Evolutionary conservation across 2,329 filamentous ascomycete species (phyloP).

Genomic region (Ascomycota sp.): DNA sequence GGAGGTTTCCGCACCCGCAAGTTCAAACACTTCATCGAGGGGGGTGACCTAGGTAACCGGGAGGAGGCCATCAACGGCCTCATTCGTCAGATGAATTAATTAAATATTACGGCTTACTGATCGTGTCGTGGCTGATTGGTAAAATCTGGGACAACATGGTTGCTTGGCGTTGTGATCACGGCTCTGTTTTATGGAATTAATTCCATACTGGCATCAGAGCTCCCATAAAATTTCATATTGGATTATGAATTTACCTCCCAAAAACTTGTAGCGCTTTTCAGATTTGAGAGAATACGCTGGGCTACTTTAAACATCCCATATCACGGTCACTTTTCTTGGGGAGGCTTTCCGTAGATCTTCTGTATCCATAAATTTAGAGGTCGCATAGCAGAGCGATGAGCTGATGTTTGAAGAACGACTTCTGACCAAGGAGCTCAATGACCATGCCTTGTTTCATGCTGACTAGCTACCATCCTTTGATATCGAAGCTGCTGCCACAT

Average conservation of each 20-base stretch:
- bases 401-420: too few species aligned
- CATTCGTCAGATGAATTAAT: slow-evolving; percentile 96
- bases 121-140: slow-evolving; percentile 4
- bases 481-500: slow-evolving; percentile 94
- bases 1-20: slow-evolving; percentile 92
- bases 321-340: too few species aligned
- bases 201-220: slow-evolving; percentile 19
- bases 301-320: too few species aligned
- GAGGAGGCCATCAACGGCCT: slow-evolving; percentile 96
- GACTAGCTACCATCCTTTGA: slow-evolving; percentile 26
- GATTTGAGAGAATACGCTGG: too few species aligned
- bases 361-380: not conserved
- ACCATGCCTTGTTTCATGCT: too few species aligned
- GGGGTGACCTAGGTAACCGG: slow-evolving; percentile 95
- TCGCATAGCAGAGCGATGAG: too few species aligned
- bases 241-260: too few species aligned
- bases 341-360: not conserved
- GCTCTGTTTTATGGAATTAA: slow-evolving; percentile 18
- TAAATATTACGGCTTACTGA: slow-evolving; percentile 4
- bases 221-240: slow-evolving; percentile 6
- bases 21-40: slow-evolving; percentile 98
- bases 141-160: slow-evolving; percentile 12
- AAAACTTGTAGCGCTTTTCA: too few species aligned
- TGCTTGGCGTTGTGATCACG: slow-evolving; percentile 21
- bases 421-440: too few species aligned